Base-by-base conservation (phyloP, 208 protist species). In the Herpetomonas tarakana region DNA sequence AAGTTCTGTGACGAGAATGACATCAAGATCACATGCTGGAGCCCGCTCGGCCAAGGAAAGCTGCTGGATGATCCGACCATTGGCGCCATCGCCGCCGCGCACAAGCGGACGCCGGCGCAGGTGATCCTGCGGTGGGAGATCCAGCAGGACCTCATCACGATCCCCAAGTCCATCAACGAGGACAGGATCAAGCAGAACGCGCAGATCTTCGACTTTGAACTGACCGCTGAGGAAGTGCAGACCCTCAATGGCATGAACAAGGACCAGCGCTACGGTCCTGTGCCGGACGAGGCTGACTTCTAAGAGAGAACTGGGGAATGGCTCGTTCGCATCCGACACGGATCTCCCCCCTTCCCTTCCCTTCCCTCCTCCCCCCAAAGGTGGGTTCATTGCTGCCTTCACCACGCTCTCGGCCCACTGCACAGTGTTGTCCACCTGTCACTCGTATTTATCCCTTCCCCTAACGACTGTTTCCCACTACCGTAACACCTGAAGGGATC, bases 131-230 rank as follows among this genome's bases (percentile, higher is more conserved):
- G 71, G 1, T 95, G 85, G 86, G 54, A 78, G 24, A 31, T 88
- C 46, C 76, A 93, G 70, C 39, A 76, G 21, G 74, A 71, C 6
- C 4, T 82, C 52, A 71, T 88, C 46, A 78, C 81, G 1, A 96
- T 98, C 60, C 92, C 94, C 49, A 98, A 98, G 76, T 95, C 86
- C 1, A 55, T 68, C 0, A 77, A 89, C 24, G 49, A 63, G 41
- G 70, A 76, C 14, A 80, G 91, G 44, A 93, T 98, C 12, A 58
- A 65, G 22, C 78, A 96, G 71, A 98, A 98, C 70, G 35, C 78
- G 4, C 58, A 84, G 0, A 47, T 85, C 38, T 83, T 81, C 68
- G 72, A 88, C 56, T 88, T 91, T 62, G 69, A 76, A 64, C 72
- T 91, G 7, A 62, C 52, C 11, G 62, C 59, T 7, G 74, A 84